phyloP scores from a whole-genome alignment of 257 asterid species.

The Verbascum thapsus region DNA sequence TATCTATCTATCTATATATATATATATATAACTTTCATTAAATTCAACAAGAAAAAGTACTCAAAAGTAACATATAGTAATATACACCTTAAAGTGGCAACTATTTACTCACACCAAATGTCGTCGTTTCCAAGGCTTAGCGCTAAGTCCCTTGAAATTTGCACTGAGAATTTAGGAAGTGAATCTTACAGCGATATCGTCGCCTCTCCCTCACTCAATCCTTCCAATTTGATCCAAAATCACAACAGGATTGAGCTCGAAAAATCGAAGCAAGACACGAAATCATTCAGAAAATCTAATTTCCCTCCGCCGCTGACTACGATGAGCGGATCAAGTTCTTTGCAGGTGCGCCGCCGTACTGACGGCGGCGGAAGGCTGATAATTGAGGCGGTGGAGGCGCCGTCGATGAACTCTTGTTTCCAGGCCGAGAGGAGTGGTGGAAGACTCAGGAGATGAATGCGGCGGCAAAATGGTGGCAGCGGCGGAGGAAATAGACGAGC shows the following conservation, averaged over 20 bases:
- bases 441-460: conserved; percentile 40
- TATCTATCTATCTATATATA: conserved; percentile 14
- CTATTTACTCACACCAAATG: neutral
- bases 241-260: neutral
- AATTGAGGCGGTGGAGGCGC: conserved; percentile 42
- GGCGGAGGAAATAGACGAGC: conserved; percentile 11
- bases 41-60: neutral
- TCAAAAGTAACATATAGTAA: no score
- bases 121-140: conserved; percentile 37
- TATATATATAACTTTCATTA: neutral
- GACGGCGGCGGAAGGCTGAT: conserved; percentile 53
- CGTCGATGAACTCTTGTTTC: conserved; percentile 32
- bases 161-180: conserved; percentile 63
- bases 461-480: conserved; percentile 2
- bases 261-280: neutral
- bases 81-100: no score
- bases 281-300: neutral
- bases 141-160: conserved; percentile 49
- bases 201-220: neutral
- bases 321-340: conserved; percentile 42
- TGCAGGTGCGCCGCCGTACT: conserved; percentile 39
- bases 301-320: conserved; percentile 70
- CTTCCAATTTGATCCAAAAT: conserved; percentile 3
- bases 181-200: conserved; percentile 49
- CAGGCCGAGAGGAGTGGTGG: conserved; percentile 56